A percentile compares a stretch with the other conserved stretches of the same genome.
Conservation (phyloP, 2,329 filamentous ascomycete species). For the Ophiostoma piceae region DNA sequence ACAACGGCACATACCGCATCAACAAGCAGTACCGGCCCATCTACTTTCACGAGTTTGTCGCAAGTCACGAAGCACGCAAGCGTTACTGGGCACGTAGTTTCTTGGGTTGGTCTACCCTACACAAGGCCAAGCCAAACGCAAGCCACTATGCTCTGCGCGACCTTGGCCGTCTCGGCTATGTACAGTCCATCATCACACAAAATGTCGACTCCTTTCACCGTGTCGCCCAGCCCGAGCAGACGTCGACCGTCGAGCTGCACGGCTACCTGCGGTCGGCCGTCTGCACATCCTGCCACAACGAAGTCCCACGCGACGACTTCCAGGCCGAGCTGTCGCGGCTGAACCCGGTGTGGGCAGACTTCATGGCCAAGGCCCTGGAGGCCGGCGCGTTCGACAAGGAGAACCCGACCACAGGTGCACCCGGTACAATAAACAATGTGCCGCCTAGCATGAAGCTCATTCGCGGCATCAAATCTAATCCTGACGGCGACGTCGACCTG, state of each 20-base stretch:
- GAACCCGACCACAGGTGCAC: constrained; percentile 62
- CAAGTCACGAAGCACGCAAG: constrained; percentile 76
- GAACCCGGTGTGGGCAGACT: constrained; percentile 80
- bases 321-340: constrained; percentile 69
- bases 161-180: constrained; percentile 64
- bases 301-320: constrained; percentile 67
- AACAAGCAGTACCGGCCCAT: constrained; percentile 89
- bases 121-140: constrained; percentile 71
- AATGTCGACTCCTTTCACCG: constrained; percentile 96
- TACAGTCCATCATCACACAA: constrained; percentile 80
- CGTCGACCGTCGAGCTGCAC: constrained; percentile 74
- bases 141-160: constrained; percentile 72
- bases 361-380: constrained; percentile 65
- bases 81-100: constrained; percentile 96
- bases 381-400: constrained; percentile 74
- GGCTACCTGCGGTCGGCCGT: constrained; percentile 78
- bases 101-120: constrained; percentile 79
- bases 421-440: not conserved
- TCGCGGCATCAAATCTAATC: constrained; percentile 72
- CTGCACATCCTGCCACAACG: constrained; percentile 71
- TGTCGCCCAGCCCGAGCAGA: constrained; percentile 65
- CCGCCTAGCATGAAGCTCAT: constrained; percentile 10
- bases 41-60: constrained; percentile 84
- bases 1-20: constrained; percentile 83
- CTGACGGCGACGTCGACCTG: constrained; percentile 90